Percentiles rank a stretch among this genome's conserved stretches.
These are phyloP conservation scores for Ophiostoma montium DNA, from an alignment of 2,329 filamentous ascomycete species.

Conservation along the genomic window DNA sequence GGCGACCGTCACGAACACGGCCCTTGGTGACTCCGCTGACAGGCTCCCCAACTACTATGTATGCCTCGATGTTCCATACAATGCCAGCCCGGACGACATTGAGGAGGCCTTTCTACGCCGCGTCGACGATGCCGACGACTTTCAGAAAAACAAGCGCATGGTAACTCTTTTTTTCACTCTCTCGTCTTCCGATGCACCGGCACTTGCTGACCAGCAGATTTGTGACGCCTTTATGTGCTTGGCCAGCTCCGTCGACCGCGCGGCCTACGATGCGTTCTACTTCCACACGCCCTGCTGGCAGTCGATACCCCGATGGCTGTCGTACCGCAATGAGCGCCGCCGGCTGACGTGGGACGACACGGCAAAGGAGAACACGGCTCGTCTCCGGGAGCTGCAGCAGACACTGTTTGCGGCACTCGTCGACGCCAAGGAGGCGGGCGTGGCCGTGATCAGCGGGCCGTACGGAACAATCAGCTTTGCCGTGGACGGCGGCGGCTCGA, in stretches of 20 bases:
- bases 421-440: too few relatives aligned
- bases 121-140: neutral
- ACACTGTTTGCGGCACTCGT: too few relatives aligned
- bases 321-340: slow-evolving; percentile 3
- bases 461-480: too few relatives aligned
- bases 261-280: slow-evolving; percentile 6
- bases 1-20: neutral
- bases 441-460: too few relatives aligned
- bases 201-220: neutral
- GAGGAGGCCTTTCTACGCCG: neutral
- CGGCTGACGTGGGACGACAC: neutral
- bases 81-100: neutral
- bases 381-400: neutral
- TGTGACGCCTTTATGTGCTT: slow-evolving; percentile 4
- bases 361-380: neutral
- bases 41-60: slow-evolving; percentile 5
- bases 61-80: neutral
- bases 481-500: too few relatives aligned
- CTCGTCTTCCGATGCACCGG: neutral
- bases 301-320: neutral
- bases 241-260: slow-evolving; percentile 2
- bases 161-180: neutral
- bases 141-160: neutral
- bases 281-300: slow-evolving; percentile 6
- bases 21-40: neutral